Base-by-base conservation (phyloP, 768 basidiomycete species). In the Cantharellus cinnabarinus region DNA sequence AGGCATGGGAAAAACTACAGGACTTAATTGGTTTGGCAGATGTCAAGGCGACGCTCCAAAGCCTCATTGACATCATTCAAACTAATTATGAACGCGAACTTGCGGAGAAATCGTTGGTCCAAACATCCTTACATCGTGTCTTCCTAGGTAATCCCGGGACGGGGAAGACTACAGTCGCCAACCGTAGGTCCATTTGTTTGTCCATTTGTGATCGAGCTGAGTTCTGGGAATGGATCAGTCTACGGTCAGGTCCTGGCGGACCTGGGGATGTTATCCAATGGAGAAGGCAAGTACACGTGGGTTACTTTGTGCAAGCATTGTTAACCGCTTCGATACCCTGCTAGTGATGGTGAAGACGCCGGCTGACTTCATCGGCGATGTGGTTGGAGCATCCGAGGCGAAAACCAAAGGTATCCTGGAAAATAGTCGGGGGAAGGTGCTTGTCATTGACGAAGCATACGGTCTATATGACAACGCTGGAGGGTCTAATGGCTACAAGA, bases 401-500 rank as follows among this genome's bases (percentile, higher is more conserved):
- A 76, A 83, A 7, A 83, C 82, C 2, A 83, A 81, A 61, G 76
- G 72, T 0, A 83, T 85, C 39, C 70, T 84, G 1, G 73, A 73
- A 0, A 77, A 68, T 54, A 76, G 77, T 0, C 70, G 76, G 2
- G 82, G 82, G 10, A 84, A 84, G 64, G 79, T 84, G 0, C 68
- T 84, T 48, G 76, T 84, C 7, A 84, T 84, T 44, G 83, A 84
- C 61, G 82, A 84, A 75, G 82, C 74, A 10, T 85, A 77, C 63
- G 81, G 80, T 79, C 69, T 84, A 4, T 79, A 82, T 61, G 71
- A 73, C 10, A 40, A 66, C 68, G 14, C 52, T 5, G 57, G 68
- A 3, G 38, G 58, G 41, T 70, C 69, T 29, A 66, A 64, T 5
- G 64, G 66, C 0, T 83, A 69, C 68, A 83, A 82, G 62, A 80